Conservation (phyloP, 306 rosid genomes). For the Astragalus glycyphyllos region DNA sequence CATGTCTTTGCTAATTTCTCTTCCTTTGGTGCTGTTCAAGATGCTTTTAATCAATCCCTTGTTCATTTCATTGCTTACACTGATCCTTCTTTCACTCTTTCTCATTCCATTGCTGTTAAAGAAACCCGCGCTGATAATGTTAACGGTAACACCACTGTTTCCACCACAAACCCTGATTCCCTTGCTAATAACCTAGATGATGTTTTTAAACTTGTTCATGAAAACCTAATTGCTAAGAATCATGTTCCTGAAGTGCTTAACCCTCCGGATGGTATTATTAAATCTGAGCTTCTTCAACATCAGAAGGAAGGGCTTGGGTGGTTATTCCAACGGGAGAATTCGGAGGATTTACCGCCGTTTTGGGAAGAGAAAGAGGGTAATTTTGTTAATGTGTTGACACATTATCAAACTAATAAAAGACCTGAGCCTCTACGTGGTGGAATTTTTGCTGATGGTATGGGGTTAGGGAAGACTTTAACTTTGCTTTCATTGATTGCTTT, state of each 20-base stretch:
- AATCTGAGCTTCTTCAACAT: conserved; percentile 64
- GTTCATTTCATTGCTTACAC: conserved; percentile 9
- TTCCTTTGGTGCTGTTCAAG: neutral
- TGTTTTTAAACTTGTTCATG: conserved; percentile 49
- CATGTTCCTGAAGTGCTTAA: conserved; percentile 46
- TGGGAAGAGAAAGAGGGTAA: conserved; percentile 64
- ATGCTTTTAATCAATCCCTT: neutral
- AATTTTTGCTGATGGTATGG: conserved; percentile 80
- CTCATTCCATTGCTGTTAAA: conserved; percentile 64
- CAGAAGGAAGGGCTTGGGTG: conserved; percentile 79
- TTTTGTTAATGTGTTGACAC: conserved; percentile 66
- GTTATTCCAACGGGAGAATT: conserved; percentile 64
- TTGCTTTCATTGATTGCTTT: conserved; percentile 69
- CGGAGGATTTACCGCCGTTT: conserved; percentile 70
- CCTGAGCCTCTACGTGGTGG: conserved; percentile 85
- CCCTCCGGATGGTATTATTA: conserved; percentile 56
- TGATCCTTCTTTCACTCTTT: conserved; percentile 54
- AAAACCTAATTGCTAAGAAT: conserved; percentile 36
- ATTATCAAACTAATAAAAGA: conserved; percentile 45
- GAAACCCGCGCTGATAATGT: conserved; percentile 48
- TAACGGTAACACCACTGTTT: neutral
- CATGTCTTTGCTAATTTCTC: conserved; percentile 50
- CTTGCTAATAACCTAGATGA: conserved; percentile 47
- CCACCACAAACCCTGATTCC: too few relatives aligned
- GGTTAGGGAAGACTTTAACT: conserved; percentile 81